A percentile compares a stretch with the other conserved stretches of the same genome.
These are phyloP conservation scores for Coniferiporia weirii DNA, from an alignment of 1,284 basidiomycete species.

Conservation along the genomic window DNA sequence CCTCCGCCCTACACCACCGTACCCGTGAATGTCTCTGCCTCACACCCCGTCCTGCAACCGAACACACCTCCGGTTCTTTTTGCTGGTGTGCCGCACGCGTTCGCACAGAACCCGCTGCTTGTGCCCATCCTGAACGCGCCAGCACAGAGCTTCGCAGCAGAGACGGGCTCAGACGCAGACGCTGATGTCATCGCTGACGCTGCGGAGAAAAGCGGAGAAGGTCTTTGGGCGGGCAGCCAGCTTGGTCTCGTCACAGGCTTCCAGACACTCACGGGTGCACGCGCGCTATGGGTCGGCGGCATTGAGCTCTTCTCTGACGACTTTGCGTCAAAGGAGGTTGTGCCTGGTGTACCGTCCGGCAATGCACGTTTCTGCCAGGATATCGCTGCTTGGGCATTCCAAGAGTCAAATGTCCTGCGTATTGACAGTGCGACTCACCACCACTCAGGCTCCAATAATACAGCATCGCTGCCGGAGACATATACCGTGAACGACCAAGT, in stretches of 20 bases:
- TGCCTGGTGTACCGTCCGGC: slow-evolving; percentile 58
- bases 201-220: slow-evolving; percentile 65
- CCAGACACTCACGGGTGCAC: slow-evolving; percentile 76
- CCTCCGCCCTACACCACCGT: slow-evolving; percentile 52
- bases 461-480: slow-evolving; percentile 41
- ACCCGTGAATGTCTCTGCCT: slow-evolving; percentile 44
- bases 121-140: slow-evolving; percentile 81
- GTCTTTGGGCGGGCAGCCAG: slow-evolving; percentile 73
- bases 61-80: slow-evolving; percentile 63
- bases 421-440: slow-evolving; percentile 76
- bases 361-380: slow-evolving; percentile 75
- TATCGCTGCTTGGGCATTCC: slow-evolving; percentile 87
- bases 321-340: slow-evolving; percentile 52
- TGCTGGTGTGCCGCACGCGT: slow-evolving; percentile 68
- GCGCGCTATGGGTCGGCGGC: slow-evolving; percentile 81
- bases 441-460: slow-evolving; percentile 47
- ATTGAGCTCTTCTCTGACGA: slow-evolving; percentile 74
- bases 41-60: slow-evolving; percentile 41
- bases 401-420: slow-evolving; percentile 77
- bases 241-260: slow-evolving; percentile 82
- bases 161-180: slow-evolving; percentile 51
- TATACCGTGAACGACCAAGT: slow-evolving; percentile 90
- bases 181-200: slow-evolving; percentile 59
- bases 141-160: slow-evolving; percentile 64
- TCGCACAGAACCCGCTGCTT: slow-evolving; percentile 78